Evolutionary conservation across 192 early-diverging fungal species (phyloP).

Genomic region (Diversispora eburnea): DNA sequence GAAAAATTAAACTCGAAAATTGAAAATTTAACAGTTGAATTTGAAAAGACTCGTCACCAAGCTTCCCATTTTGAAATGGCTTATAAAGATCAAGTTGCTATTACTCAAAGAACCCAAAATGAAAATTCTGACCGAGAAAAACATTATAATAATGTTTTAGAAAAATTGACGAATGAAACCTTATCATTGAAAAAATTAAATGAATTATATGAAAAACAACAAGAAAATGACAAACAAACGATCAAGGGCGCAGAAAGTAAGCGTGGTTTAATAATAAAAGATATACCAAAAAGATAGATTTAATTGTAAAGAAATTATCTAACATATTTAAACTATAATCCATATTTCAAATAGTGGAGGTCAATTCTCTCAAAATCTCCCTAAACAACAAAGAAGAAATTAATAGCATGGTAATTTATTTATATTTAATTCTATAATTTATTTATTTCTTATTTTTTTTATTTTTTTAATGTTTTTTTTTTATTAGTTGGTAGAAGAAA

Average conservation of each 20-base stretch:
- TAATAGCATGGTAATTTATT: no score
- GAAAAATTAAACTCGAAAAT: neutral
- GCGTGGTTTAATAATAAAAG: neutral
- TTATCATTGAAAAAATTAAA: neutral
- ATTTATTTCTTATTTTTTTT: neutral
- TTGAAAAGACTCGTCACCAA: neutral
- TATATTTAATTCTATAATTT: no score
- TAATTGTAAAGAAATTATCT: no score
- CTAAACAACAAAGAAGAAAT: no score
- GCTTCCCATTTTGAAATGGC: neutral
- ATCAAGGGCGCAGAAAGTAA: neutral
- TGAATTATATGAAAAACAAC: neutral
- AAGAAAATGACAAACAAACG: neutral
- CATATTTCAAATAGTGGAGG: no score
- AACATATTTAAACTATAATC: no score
- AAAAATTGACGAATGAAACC: neutral
- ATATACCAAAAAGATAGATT: neutral
- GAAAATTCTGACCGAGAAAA: neutral
- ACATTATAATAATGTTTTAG: neutral
- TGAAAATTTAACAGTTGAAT: neutral
- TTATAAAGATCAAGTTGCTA: constrained; percentile 6
- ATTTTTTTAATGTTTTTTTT: neutral
- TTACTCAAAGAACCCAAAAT: neutral
- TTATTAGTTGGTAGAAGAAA: constrained; percentile 1
- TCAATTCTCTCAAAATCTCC: no score